A percentile compares a stretch with the other conserved stretches of the same genome.
Evolutionary conservation across 352 stramenopile species (phyloP).

Genomic region (Lagenidium giganteum): DNA sequence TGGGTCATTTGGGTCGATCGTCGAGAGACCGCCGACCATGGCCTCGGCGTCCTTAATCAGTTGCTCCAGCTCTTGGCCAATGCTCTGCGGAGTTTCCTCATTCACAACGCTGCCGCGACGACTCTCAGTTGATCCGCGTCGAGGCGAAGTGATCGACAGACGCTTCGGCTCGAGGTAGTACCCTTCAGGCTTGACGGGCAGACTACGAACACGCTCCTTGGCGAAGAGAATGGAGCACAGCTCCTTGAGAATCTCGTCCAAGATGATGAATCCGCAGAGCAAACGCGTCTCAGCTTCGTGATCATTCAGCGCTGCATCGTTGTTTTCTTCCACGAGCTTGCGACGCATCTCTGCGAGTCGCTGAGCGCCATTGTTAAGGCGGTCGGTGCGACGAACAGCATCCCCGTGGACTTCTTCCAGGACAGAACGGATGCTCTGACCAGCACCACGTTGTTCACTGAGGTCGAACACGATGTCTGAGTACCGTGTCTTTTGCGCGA

Average conservation of each 20-base stretch:
- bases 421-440: slow-evolving; percentile 64
- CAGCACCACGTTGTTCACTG: slow-evolving; percentile 25
- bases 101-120: neutral
- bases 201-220: slow-evolving; percentile 57
- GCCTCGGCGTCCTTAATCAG: slow-evolving; percentile 67
- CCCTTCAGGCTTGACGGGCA: slow-evolving; percentile 77
- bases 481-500: slow-evolving; percentile 62
- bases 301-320: slow-evolving; percentile 50
- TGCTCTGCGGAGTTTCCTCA: slow-evolving; percentile 19
- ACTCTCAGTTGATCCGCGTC: slow-evolving; percentile 4
- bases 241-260: slow-evolving; percentile 85
- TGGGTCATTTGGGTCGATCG: no score
- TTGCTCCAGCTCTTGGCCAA: slow-evolving; percentile 64
- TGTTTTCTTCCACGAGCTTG: slow-evolving; percentile 64
- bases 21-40: slow-evolving; percentile 34
- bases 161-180: slow-evolving; percentile 80
- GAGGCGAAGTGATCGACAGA: slow-evolving; percentile 1
- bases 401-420: slow-evolving; percentile 77
- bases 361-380: slow-evolving; percentile 42
- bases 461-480: slow-evolving; percentile 49
- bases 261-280: slow-evolving; percentile 68
- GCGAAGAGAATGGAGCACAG: slow-evolving; percentile 78
- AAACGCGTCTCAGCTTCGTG: slow-evolving; percentile 61
- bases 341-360: slow-evolving; percentile 37
- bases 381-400: slow-evolving; percentile 48